Percentiles rank a stretch among this genome's conserved stretches.
phyloP scores from a whole-genome alignment of 495 filamentous ascomycete species.

The Penicillium psychrofluorescens region DNA sequence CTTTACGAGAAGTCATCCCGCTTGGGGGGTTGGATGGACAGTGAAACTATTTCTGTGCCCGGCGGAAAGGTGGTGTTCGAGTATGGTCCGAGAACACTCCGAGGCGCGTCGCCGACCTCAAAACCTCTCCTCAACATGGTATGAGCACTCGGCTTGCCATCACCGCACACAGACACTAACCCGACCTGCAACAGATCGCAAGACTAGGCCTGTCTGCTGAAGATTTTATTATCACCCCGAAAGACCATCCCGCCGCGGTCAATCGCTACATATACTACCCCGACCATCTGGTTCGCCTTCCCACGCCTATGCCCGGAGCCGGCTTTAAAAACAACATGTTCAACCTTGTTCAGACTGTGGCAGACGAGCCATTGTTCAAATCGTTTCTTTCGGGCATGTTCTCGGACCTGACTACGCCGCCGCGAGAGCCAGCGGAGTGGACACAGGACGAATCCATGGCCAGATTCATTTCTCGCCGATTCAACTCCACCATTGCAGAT shows the following conservation, averaged over 20 bases:
- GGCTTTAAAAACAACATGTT: conserved; percentile 17
- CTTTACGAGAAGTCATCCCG: conserved; percentile 65
- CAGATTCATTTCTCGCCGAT: conserved; percentile 53
- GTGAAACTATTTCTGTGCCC: conserved; percentile 55
- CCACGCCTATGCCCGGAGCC: conserved; percentile 28
- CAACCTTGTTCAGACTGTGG: conserved; percentile 19
- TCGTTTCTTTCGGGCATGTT: conserved; percentile 34
- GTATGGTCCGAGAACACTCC: conserved; percentile 74
- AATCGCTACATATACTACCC: conserved; percentile 91
- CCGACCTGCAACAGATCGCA: conserved; percentile 42
- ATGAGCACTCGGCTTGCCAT: conserved; percentile 5
- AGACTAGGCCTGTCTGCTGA: conserved; percentile 50
- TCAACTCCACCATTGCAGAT: conserved; percentile 53
- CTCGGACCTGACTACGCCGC: conserved; percentile 27
- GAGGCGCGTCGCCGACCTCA: conserved; percentile 40
- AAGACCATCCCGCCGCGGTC: conserved; percentile 37
- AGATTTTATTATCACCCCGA: conserved; percentile 52
- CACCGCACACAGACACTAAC: neutral
- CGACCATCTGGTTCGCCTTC: conserved; percentile 72
- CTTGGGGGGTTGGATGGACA: conserved; percentile 81
- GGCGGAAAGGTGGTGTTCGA: conserved; percentile 66
- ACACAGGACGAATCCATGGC: conserved; percentile 64
- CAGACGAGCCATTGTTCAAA: conserved; percentile 59
- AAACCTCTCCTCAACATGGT: conserved; percentile 52
- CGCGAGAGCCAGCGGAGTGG: conserved; percentile 13